Conservation (phyloP, 176 grass and related monocot species). For the Aegilops tauschii region DNA sequence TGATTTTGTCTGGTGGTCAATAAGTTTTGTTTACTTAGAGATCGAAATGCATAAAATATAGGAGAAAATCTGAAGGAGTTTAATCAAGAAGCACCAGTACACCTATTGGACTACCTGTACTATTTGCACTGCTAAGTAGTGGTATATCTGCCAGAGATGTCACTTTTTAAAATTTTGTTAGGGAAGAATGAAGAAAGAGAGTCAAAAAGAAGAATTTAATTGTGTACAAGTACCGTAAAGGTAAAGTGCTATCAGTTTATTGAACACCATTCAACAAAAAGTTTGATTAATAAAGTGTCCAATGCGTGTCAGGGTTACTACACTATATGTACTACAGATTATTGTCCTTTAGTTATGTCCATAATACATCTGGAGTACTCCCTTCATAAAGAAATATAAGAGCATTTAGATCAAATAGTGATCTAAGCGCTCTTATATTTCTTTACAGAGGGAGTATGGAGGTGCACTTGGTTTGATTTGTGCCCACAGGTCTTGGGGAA, state of each 20-base stretch:
- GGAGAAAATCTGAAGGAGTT: too few species aligned
- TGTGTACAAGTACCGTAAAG: constrained; percentile 41
- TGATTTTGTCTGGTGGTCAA: neutral
- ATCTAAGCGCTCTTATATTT: too few species aligned
- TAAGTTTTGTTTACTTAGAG: neutral
- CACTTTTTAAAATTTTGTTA: neutral
- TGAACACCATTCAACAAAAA: constrained; percentile 19
- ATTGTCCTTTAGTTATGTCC: neutral
- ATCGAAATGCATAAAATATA: neutral
- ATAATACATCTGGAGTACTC: neutral
- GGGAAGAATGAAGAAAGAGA: neutral
- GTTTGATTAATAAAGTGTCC: constrained; percentile 6
- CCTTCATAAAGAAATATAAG: too few species aligned
- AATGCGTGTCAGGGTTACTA: neutral
- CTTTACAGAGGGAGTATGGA: neutral
- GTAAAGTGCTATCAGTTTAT: constrained; percentile 32
- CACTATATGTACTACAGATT: neutral
- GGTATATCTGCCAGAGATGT: neutral
- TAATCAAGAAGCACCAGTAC: neutral
- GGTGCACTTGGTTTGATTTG: neutral
- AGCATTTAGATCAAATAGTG: too few species aligned
- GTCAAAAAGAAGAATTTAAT: constrained; percentile 31
- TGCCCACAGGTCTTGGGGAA: neutral
- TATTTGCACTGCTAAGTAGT: neutral
- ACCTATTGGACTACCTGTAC: neutral